phyloP scores from a whole-genome alignment of 306 rosid genomes.

The Senna siamea region DNA sequence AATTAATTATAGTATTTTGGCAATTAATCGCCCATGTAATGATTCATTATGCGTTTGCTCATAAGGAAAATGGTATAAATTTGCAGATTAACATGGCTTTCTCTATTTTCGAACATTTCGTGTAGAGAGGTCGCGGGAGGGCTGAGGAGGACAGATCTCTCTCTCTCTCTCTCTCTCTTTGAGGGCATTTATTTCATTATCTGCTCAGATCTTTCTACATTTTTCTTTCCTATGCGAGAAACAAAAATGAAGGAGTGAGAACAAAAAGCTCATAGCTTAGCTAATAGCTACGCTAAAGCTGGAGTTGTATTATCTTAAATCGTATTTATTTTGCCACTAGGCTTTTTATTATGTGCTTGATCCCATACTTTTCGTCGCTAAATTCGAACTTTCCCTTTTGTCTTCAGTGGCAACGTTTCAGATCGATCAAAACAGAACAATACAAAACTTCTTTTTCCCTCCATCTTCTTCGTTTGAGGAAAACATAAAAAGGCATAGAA shows the following conservation, averaged over 20 bases:
- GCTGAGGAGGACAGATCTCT: constrained; percentile 11
- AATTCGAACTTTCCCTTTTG: constrained; percentile 49
- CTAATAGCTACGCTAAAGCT: too few species aligned
- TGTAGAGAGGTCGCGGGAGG: background rate
- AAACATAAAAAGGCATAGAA: constrained; percentile 39
- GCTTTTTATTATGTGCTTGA: constrained; percentile 38
- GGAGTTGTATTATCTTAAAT: too few species aligned
- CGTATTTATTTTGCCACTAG: constrained; percentile 43
- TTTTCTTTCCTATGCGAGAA: constrained; percentile 37
- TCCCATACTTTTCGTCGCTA: constrained; percentile 48
- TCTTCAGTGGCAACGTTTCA: constrained; percentile 46
- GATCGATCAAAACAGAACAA: constrained; percentile 50
- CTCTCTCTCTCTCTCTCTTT: constrained; percentile 52
- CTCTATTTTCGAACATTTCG: constrained; percentile 33
- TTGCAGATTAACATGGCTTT: constrained; percentile 23
- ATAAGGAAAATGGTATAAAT: constrained; percentile 43
- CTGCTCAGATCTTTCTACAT: constrained; percentile 44
- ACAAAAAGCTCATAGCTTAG: too few species aligned
- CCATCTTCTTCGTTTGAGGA: constrained; percentile 26
- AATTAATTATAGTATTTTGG: too few species aligned
- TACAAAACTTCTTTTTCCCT: constrained; percentile 42
- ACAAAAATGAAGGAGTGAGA: background rate
- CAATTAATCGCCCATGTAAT: background rate
- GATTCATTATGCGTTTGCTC: background rate
- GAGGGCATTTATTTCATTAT: constrained; percentile 39